phyloP scores from a whole-genome alignment of 257 asterid species.

The Capsicum chinense region DNA sequence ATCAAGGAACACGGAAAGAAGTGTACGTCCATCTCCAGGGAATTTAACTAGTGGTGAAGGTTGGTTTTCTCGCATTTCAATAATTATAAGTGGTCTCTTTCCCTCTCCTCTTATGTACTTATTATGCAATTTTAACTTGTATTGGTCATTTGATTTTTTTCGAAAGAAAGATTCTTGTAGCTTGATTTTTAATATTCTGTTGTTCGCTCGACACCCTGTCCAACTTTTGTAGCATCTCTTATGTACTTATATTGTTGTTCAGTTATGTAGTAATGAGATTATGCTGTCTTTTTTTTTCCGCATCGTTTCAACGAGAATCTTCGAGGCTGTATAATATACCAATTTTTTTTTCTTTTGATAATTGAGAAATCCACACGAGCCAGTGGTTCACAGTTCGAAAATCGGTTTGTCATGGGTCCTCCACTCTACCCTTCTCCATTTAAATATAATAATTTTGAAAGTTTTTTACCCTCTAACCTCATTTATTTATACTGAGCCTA shows the following conservation, averaged over 20 bases:
- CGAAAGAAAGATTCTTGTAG: background rate
- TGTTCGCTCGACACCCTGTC: background rate
- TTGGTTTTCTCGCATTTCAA: constrained; percentile 5
- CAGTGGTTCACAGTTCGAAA: background rate
- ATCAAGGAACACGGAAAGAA: constrained; percentile 19
- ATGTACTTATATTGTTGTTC: background rate
- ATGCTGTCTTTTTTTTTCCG: background rate
- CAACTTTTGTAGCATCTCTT: background rate
- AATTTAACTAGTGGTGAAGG: constrained; percentile 22
- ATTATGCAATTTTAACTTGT: background rate
- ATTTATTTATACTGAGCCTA: constrained; percentile 74
- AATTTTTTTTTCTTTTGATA: background rate
- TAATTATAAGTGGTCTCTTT: background rate
- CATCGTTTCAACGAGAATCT: background rate
- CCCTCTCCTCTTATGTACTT: background rate
- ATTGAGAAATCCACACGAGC: background rate
- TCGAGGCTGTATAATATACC: background rate
- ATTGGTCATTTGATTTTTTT: background rate
- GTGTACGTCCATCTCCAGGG: constrained; percentile 26
- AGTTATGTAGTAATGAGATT: background rate
- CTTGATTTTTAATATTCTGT: background rate
- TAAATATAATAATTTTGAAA: background rate
- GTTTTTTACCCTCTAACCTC: constrained; percentile 56
- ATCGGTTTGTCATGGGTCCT: background rate
- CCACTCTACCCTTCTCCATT: background rate